These are phyloP conservation scores for Tuber umbilicatum DNA, from an alignment of 495 filamentous ascomycete species.

Conservation along the genomic window DNA sequence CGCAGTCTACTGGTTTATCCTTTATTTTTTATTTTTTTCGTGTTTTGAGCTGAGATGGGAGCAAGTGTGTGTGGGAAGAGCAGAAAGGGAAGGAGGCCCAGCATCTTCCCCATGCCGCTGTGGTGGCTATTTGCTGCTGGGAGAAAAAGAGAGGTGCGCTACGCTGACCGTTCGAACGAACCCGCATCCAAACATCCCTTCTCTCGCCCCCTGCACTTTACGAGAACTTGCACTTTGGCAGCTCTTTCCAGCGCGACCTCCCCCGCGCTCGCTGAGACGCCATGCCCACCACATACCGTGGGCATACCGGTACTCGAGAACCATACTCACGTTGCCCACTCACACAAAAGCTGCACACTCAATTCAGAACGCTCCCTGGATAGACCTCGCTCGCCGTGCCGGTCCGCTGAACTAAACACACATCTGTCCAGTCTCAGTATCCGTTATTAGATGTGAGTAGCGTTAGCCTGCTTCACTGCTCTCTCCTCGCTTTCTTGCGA, in stretches of 20 bases:
- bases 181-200: not conserved
- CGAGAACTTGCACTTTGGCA: not conserved
- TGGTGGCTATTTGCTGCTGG: constrained; percentile 30
- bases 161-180: not conserved
- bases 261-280: not conserved
- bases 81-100: constrained; percentile 28
- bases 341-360: not conserved
- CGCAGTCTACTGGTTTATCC: constrained; percentile 13
- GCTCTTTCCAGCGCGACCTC: not conserved
- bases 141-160: not conserved
- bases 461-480: not conserved
- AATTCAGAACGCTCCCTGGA: not conserved
- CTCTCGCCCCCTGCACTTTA: not conserved
- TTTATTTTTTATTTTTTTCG: constrained; percentile 6
- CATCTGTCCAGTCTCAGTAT: not conserved
- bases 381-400: constrained; percentile 16
- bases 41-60: constrained; percentile 21
- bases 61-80: constrained; percentile 27
- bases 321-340: not conserved
- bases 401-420: not conserved
- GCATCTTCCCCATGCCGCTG: constrained; percentile 19
- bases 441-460: not conserved
- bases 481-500: not conserved
- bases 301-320: not conserved
- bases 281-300: not conserved